These are phyloP conservation scores for Kodamaea hsintzibuensis DNA, from an alignment of 805 yeast species.

Conservation along the genomic window DNA sequence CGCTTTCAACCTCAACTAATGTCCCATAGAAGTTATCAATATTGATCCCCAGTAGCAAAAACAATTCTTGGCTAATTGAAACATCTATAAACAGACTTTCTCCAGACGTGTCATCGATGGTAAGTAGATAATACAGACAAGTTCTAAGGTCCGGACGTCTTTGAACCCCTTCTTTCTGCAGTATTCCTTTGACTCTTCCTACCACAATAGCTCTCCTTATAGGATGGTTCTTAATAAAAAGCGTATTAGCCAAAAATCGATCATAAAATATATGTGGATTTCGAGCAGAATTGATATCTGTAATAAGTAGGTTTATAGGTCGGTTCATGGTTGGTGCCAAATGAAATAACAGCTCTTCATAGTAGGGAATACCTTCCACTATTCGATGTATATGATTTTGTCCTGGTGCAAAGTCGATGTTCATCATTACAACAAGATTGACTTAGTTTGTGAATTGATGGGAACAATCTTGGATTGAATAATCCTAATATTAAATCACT, in stretches of 20 bases:
- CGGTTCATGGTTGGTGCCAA: conserved; percentile 25
- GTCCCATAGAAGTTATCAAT: conserved; percentile 22
- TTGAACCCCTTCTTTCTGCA: conserved; percentile 12
- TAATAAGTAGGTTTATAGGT: conserved; percentile 27
- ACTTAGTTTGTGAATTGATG: too few relatives aligned
- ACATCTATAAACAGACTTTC: conserved; percentile 27
- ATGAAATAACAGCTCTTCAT: conserved; percentile 38
- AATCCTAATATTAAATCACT: too few relatives aligned
- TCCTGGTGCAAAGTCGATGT: conserved; percentile 36
- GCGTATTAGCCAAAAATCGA: background rate
- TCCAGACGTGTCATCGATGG: conserved; percentile 39
- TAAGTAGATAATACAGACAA: conserved; percentile 18
- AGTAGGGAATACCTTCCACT: conserved; percentile 18
- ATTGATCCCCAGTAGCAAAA: conserved; percentile 15
- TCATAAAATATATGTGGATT: conserved; percentile 10
- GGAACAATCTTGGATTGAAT: too few relatives aligned
- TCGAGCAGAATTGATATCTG: conserved; percentile 25
- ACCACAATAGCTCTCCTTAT: conserved; percentile 21
- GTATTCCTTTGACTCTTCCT: conserved; percentile 27
- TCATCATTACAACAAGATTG: background rate
- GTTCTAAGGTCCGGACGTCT: conserved; percentile 1
- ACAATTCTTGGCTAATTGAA: conserved; percentile 15
- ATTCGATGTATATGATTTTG: conserved; percentile 27
- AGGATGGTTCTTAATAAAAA: conserved; percentile 36
- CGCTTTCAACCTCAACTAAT: conserved; percentile 28